Conservation (phyloP, 2,329 filamentous ascomycete genomes). For the Boeremia lycopersici region DNA sequence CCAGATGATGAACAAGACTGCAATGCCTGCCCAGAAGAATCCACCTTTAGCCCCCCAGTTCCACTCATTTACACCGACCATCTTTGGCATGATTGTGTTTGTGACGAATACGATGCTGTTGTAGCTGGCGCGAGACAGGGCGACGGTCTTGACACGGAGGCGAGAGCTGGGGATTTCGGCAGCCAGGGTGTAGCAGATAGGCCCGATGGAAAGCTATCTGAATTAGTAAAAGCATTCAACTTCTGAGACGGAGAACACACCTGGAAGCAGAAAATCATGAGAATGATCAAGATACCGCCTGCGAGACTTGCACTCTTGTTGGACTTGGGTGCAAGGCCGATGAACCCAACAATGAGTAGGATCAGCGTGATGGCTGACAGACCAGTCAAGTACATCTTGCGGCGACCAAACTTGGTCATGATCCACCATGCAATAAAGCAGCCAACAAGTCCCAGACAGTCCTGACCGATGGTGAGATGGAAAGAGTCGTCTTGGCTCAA, state of each 20-base stretch:
- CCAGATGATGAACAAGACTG: slow-evolving; percentile 27
- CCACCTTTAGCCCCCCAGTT: slow-evolving; percentile 34
- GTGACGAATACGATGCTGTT: slow-evolving; percentile 31
- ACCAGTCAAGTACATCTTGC: slow-evolving; percentile 74
- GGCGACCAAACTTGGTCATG: slow-evolving; percentile 77
- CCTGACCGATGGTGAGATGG: slow-evolving; percentile 31
- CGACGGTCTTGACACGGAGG: slow-evolving; percentile 86
- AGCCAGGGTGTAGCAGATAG: slow-evolving; percentile 85
- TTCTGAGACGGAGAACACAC: slow-evolving; percentile 9
- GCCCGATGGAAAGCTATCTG: slow-evolving; percentile 71
- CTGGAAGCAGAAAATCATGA: slow-evolving; percentile 37
- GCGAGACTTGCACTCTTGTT: slow-evolving; percentile 53
- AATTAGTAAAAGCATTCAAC: not conserved
- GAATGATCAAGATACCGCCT: slow-evolving; percentile 31
- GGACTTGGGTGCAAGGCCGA: slow-evolving; percentile 60
- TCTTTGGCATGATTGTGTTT: slow-evolving; percentile 33
- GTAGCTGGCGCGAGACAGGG: slow-evolving; percentile 66
- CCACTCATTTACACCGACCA: slow-evolving; percentile 32
- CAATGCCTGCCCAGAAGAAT: slow-evolving; percentile 32
- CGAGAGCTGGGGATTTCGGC: slow-evolving; percentile 80
- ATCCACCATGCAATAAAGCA: slow-evolving; percentile 79
- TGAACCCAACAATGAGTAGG: slow-evolving; percentile 68
- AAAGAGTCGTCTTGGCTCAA: slow-evolving; percentile 31
- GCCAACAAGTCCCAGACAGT: slow-evolving; percentile 48
- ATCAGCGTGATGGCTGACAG: slow-evolving; percentile 26